Evolutionary conservation across 1,139 yeast genomes (phyloP), one percentile per base, ranked within the genome.

Genomic region (Lizanozyma gosingica): DNA sequence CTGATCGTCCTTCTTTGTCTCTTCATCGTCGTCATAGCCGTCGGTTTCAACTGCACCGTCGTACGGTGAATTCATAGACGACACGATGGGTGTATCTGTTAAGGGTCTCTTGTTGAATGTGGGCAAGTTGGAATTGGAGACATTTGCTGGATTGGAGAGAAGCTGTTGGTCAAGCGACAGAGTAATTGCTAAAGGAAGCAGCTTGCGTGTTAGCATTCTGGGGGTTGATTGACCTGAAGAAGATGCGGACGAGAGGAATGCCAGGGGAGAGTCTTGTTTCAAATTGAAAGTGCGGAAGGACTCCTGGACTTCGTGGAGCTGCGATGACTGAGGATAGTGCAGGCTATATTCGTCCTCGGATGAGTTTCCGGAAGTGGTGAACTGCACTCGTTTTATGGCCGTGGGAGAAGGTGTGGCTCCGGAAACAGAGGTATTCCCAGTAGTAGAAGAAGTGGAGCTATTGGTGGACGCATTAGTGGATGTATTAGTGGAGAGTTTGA

Each of bases 81-180:
- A 78, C 3, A 73, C 76, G 2, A 79, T 68, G 0, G 90, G 90
- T 0, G 90, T 82, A 54, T 82, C 90, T 36, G 82, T 79, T 42
- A 78, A 60, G 0, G 90, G 88, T 37, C 87, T 64, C 56, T 76
- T 78, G 54, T 81, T 78, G 57, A 82, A 82, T 43, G 67, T 80
- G 0, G 86, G 84, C 37, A 76, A 60, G 35, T 55, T 50, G 2
- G 56, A 44, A 35, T 48, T 49, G 8, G 60, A 53, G 38, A 55
- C 57, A 34, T 43, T 41, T n/a, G 47, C 39, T 34, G 38, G 52
- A 38, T 33, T 22, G 9, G 29, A 6, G 11, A 43, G 43, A 37
- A 54, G 43, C 38, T 56, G 65, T 4, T 63, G 54, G 42, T 63
- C 69, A 4, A 62, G 47, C 17, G 67, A 60, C 37, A 52, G 57